Evolutionary conservation across 768 basidiomycete species (phyloP), one percentile per base, ranked within the genome.

Genomic region (Leccinellum luteum): DNA sequence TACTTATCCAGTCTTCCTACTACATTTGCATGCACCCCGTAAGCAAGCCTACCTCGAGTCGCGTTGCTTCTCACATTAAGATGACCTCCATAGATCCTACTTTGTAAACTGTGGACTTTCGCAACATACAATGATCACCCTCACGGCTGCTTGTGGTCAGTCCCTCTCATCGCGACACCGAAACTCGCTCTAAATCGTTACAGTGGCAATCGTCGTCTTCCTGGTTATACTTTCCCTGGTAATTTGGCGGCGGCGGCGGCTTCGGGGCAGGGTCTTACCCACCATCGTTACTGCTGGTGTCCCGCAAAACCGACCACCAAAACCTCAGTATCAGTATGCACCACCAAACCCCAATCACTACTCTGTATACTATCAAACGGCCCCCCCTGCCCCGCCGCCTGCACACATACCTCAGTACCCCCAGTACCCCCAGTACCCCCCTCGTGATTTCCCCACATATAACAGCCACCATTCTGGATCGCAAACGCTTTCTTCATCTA

Each of bases 11-110:
- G 23, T 15, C 49, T 68, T 47, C 60, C 63, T 17, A n/a, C 23
- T n/a, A 56, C 28, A 12, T 54, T 49, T 41, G 66, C 66, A 28
- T 68, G 66, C 32, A 25, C 50, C 10, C 0, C 12, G 65, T 66
- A 21, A 35, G 66, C 25, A 21, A 35, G 66, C 25, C 5, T 38
- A n/a, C 50, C 34, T 44, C 35, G 2, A 41, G 17, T 31, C 32
- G 3, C 44, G 27, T 34, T 30, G 21, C 17, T 15, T 10, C n/a
- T 7, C 32, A 2, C 17, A 10, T 34, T 59, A n/a, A n/a, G 53
- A 58, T 19, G 9, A 4, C 32, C 10, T 14, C 25, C 12, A 14
- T 23, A 47, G 30, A 35, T 44, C 45, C 12, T 19, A 9, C 12
- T 14, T 38, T 0, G n/a, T 25, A 0, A 25, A 7, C 27, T 66